A percentile compares a stretch with the other conserved stretches of the same genome.
These are phyloP conservation scores for Termitomyces sp. DNA, from an alignment of 768 basidiomycete genomes.

Conservation along the genomic window DNA sequence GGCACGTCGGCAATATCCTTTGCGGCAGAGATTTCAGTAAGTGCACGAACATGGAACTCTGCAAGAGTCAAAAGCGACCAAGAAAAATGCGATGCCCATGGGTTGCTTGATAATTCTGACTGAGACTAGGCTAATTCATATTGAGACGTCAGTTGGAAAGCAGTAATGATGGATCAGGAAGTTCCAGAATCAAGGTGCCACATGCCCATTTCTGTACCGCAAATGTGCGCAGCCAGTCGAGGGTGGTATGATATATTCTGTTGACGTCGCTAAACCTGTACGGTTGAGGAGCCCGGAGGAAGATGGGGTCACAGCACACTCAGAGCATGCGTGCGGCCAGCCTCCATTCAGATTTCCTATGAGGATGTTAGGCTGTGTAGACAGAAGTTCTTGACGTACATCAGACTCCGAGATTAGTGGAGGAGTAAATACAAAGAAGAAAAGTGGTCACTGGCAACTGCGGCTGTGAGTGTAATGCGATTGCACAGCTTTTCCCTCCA, in stretches of 20 bases:
- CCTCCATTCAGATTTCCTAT: background rate
- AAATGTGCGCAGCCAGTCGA: background rate
- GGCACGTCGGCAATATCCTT: background rate
- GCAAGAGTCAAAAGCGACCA: background rate
- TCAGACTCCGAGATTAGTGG: background rate
- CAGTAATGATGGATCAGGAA: background rate
- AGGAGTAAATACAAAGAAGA: background rate
- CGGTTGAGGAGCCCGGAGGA: no score
- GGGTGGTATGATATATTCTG: background rate
- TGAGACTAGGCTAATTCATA: background rate
- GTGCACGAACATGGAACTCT: background rate
- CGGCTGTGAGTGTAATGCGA: no score
- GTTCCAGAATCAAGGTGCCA: no score
- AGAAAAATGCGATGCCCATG: background rate
- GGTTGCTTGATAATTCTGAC: no score
- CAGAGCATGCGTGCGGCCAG: background rate
- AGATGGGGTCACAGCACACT: background rate
- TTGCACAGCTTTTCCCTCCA: slow-evolving; percentile 1
- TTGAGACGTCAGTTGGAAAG: background rate
- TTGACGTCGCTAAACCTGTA: background rate
- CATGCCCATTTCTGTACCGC: no score
- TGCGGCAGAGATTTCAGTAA: background rate
- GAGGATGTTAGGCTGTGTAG: background rate
- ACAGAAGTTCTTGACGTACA: background rate
- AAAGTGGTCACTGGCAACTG: no score